Percentiles rank a stretch among this genome's conserved stretches.
These are phyloP conservation scores for Adansonia gregorii DNA, from an alignment of 441 rosid genomes.

Conservation along the genomic window DNA sequence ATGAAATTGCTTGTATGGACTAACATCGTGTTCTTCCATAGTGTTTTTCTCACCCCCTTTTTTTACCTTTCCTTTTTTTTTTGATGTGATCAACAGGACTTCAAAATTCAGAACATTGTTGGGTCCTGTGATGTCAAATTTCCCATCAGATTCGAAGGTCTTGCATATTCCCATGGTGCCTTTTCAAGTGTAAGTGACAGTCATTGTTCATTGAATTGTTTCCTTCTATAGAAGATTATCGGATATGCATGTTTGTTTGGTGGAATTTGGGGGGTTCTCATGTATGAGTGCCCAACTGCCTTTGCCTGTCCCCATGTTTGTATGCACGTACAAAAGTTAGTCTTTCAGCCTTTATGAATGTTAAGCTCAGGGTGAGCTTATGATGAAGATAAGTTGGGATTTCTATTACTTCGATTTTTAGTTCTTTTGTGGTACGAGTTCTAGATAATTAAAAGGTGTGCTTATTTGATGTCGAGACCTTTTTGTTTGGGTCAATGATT, in stretches of 20 bases:
- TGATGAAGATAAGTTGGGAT: neutral
- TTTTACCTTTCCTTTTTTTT: neutral
- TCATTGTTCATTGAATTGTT: neutral
- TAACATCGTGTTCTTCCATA: neutral
- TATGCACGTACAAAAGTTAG: neutral
- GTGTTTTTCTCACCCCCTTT: neutral
- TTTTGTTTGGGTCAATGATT: neutral
- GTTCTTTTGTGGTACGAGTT: neutral
- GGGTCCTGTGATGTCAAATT: conserved; percentile 86
- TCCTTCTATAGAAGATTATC: neutral
- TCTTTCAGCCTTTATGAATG: neutral
- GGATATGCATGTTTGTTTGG: neutral
- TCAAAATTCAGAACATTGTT: conserved; percentile 81
- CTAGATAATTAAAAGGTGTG: neutral
- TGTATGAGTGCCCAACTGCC: neutral
- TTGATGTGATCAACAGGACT: conserved; percentile 51
- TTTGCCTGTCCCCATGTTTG: neutral
- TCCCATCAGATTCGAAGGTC: conserved; percentile 77
- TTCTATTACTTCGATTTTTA: neutral
- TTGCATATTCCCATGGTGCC: conserved; percentile 75
- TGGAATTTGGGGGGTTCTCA: neutral
- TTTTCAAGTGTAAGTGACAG: conserved; percentile 63
- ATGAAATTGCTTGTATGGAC: neutral
- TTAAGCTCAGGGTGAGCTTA: neutral
- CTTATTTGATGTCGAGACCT: neutral